These are phyloP conservation scores for Coniochaeta hoffmannii DNA, from an alignment of 2,329 filamentous ascomycete species.

Conservation along the genomic window DNA sequence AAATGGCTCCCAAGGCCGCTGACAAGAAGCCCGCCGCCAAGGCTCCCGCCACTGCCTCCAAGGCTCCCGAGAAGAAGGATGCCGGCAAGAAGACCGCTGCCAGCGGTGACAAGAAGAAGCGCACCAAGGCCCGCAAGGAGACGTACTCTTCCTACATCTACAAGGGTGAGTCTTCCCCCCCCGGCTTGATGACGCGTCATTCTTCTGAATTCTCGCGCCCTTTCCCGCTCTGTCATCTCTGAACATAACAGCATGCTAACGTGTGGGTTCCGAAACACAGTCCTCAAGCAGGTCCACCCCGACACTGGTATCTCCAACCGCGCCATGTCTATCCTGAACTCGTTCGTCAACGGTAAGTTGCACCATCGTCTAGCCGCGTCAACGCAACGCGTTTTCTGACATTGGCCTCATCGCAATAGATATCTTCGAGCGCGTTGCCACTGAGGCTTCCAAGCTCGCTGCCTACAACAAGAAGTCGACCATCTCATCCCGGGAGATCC, in stretches of 20 bases:
- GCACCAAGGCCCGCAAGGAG: constrained; percentile 99
- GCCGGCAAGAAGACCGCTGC: constrained; percentile 99
- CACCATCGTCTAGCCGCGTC: neutral
- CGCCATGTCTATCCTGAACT: constrained; percentile 99
- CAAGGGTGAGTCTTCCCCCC: constrained; percentile 66
- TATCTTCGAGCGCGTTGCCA: constrained; percentile 98
- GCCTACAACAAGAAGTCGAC: constrained; percentile 99
- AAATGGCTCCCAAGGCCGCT: constrained; percentile 97
- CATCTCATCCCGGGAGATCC: constrained; percentile 98
- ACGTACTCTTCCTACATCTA: constrained; percentile 99
- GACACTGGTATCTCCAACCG: constrained; percentile 99
- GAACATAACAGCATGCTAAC: neutral
- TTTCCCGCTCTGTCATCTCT: constrained; percentile 5
- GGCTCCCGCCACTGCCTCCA: constrained; percentile 70
- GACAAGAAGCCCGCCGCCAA: constrained; percentile 99
- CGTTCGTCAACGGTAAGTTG: constrained; percentile 88
- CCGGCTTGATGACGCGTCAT: constrained; percentile 12
- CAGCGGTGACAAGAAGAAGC: constrained; percentile 99
- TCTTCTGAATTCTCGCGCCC: constrained; percentile 1
- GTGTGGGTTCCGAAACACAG: constrained; percentile 40
- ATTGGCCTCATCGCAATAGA: constrained; percentile 50
- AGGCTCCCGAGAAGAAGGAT: constrained; percentile 92
- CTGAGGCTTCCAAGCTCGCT: constrained; percentile 96
- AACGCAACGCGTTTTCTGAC: constrained; percentile 14
- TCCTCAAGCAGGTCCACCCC: constrained; percentile 99